Percentiles rank a stretch among this genome's conserved stretches.
Evolutionary conservation across 805 yeast species (phyloP).

Genomic region (Sugiyamaella chiloensis): DNA sequence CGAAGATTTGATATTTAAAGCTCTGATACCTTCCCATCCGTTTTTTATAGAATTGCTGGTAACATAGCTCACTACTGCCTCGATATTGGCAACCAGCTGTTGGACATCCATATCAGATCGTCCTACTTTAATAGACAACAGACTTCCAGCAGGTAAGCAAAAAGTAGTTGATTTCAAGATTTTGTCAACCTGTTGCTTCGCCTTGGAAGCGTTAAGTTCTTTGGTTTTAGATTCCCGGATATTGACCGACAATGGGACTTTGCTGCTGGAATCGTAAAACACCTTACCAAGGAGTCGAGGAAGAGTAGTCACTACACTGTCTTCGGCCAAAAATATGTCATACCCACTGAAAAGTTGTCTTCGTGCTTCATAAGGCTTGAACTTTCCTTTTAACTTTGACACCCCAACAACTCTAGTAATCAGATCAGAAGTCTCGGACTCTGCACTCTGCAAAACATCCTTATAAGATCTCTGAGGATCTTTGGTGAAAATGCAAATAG

Average conservation of each 20-base stretch:
- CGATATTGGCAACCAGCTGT: constrained; percentile 58
- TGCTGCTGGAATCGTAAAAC: constrained; percentile 68
- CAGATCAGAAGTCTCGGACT: constrained; percentile 25
- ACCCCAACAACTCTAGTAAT: constrained; percentile 59
- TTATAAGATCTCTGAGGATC: constrained; percentile 52
- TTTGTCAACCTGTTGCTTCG: constrained; percentile 57
- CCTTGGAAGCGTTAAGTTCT: constrained; percentile 48
- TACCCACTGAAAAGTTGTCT: constrained; percentile 66
- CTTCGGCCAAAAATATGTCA: constrained; percentile 83
- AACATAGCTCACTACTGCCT: constrained; percentile 51
- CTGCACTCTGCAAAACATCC: constrained; percentile 33
- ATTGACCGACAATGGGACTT: constrained; percentile 58
- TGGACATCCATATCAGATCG: constrained; percentile 40
- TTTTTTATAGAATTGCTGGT: constrained; percentile 22
- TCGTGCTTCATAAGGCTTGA: constrained; percentile 84
- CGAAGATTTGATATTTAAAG: constrained; percentile 62
- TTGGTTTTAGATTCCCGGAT: constrained; percentile 23
- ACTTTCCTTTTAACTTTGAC: constrained; percentile 74
- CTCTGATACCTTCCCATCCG: constrained; percentile 34
- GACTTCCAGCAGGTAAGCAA: constrained; percentile 70
- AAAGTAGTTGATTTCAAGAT: constrained; percentile 57
- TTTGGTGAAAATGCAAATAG: constrained; percentile 59
- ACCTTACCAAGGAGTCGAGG: constrained; percentile 82
- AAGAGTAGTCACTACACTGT: constrained; percentile 69
- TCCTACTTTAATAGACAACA: constrained; percentile 66